A percentile compares a stretch with the other conserved stretches of the same genome.
phyloP scores from a whole-genome alignment of 1,284 basidiomycete genomes.

The Quambalaria eucalypti region DNA sequence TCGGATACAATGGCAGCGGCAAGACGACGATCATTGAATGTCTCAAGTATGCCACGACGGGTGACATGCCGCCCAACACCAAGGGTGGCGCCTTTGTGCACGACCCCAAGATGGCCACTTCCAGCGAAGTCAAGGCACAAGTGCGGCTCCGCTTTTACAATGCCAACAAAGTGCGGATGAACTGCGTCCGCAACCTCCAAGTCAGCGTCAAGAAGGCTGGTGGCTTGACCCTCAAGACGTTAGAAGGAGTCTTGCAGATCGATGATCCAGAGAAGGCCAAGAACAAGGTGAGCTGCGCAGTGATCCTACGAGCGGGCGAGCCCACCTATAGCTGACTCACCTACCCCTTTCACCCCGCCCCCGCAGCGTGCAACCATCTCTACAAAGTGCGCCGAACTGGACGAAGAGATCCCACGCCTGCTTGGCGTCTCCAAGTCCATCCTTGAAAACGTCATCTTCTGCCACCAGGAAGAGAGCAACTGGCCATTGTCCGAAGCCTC shows the following conservation, averaged over 20 bases:
- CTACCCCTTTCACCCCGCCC: conserved; percentile 10
- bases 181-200: conserved; percentile 84
- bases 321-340: background rate
- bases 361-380: conserved; percentile 36
- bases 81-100: conserved; percentile 96
- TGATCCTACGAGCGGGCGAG: background rate
- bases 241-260: conserved; percentile 77
- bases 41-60: conserved; percentile 95
- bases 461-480: conserved; percentile 97
- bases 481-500: conserved; percentile 93
- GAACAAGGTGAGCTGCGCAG: conserved; percentile 61
- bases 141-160: conserved; percentile 88
- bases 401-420: conserved; percentile 70
- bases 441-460: conserved; percentile 97
- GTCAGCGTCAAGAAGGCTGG: conserved; percentile 67
- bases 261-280: conserved; percentile 62
- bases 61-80: conserved; percentile 92
- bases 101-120: conserved; percentile 95
- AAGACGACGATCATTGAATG: conserved; percentile 88
- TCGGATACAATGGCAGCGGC: conserved; percentile 95
- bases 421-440: conserved; percentile 95
- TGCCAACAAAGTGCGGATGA: conserved; percentile 65
- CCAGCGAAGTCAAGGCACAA: conserved; percentile 97
- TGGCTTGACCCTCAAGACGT: conserved; percentile 89
- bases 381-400: conserved; percentile 61